A percentile compares a stretch with the other conserved stretches of the same genome.
phyloP scores from a whole-genome alignment of 768 basidiomycete genomes.

The Pholiota microspora region DNA sequence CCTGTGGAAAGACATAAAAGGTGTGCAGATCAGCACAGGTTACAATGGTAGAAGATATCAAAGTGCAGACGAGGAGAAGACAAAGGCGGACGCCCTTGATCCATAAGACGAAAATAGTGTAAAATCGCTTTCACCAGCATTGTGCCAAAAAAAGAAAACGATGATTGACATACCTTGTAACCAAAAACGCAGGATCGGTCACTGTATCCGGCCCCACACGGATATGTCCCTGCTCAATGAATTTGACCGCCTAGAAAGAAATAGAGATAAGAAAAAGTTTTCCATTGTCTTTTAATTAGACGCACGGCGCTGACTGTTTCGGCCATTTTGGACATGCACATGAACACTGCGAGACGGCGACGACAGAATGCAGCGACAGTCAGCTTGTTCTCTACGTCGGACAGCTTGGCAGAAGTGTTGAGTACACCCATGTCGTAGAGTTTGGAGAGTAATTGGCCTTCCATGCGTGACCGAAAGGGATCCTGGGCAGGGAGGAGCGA shows the following conservation, averaged over 20 bases:
- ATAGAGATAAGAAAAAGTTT: constrained; percentile 1
- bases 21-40: too few species aligned
- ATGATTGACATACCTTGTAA: constrained; percentile 64
- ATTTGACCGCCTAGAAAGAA: constrained; percentile 80
- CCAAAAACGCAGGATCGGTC: constrained; percentile 94
- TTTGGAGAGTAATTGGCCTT: constrained; percentile 86
- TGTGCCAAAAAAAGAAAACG: too few species aligned
- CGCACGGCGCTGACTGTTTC: constrained; percentile 92
- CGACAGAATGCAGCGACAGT: constrained; percentile 95
- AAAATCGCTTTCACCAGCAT: too few species aligned
- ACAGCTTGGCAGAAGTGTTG: constrained; percentile 82
- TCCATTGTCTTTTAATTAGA: constrained; percentile 16
- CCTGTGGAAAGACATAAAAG: constrained; percentile 48
- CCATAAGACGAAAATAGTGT: too few species aligned
- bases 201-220: constrained; percentile 95
- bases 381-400: constrained; percentile 94
- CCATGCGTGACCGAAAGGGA: constrained; percentile 81
- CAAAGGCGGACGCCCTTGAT: too few species aligned
- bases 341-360: constrained; percentile 86
- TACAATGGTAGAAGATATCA: too few species aligned
- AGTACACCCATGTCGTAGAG: constrained; percentile 97
- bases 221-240: constrained; percentile 98
- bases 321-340: constrained; percentile 92
- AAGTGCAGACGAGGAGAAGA: too few species aligned
- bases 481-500: constrained; percentile 88